Percentiles rank a stretch among this genome's conserved stretches.
Evolutionary conservation across 805 yeast genomes (phyloP).

Genomic region (Spathaspora boniae): DNA sequence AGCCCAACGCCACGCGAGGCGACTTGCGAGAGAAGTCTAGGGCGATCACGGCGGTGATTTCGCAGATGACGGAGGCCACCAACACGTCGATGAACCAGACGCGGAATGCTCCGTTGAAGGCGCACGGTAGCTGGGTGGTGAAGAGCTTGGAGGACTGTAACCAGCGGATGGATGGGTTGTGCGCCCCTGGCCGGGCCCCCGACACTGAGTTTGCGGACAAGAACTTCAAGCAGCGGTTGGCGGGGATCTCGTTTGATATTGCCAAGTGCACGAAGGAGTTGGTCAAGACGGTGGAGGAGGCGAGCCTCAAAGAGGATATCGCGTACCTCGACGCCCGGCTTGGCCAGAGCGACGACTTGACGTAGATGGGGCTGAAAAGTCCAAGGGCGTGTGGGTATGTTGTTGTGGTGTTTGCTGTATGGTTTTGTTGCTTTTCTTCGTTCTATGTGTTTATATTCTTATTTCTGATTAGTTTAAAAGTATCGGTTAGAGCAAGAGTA

Average conservation of each 20-base stretch:
- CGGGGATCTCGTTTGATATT: constrained; percentile 94
- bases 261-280: constrained; percentile 95
- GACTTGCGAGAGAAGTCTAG: constrained; percentile 67
- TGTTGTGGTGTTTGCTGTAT: too few relatives aligned
- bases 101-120: constrained; percentile 77
- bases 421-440: too few relatives aligned
- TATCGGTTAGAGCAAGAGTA: too few relatives aligned
- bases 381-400: too few relatives aligned
- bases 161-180: constrained; percentile 73
- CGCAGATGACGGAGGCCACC: constrained; percentile 88
- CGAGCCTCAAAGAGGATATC: constrained; percentile 82
- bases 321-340: constrained; percentile 72
- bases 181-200: constrained; percentile 40
- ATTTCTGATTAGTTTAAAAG: too few relatives aligned
- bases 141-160: constrained; percentile 82
- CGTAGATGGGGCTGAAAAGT: not conserved
- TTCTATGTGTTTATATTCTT: too few relatives aligned
- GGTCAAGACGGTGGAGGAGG: constrained; percentile 94
- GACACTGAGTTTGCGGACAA: constrained; percentile 77
- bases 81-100: constrained; percentile 85
- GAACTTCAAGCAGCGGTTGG: constrained; percentile 87
- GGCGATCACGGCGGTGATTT: constrained; percentile 75
- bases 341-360: constrained; percentile 17
- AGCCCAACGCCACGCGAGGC: constrained; percentile 72
- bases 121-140: constrained; percentile 90